Base-by-base conservation (phyloP, 2,329 filamentous ascomycete species). In the Aschersonia sp. region DNA sequence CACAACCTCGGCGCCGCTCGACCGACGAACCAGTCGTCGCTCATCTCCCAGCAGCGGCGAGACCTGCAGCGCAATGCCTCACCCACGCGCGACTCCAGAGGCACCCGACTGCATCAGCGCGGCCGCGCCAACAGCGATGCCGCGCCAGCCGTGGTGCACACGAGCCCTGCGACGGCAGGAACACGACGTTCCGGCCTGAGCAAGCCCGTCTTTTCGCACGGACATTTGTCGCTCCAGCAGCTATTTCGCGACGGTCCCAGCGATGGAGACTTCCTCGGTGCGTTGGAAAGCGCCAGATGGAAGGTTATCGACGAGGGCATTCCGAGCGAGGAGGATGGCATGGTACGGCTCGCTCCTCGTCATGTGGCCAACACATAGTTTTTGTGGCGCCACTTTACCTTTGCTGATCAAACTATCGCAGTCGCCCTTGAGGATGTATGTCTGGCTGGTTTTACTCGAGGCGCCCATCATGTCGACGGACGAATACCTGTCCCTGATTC, bases 391-490 rank as follows among this genome's bases (percentile, higher is more conserved):
- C 22, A 22, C 22, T 22, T 22, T 22, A 22, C 22, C 22, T 22
- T 22, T 22, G 22, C 22, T 22, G 22, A 22, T 22, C 22, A 22
- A 22, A 22, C 22, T 37, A 12, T 8, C 12, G 35, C 45, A 95
- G 90, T 98, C 92, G 22, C 83, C 88, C 43, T 72, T 92, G 52
- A 83, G 92, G 58, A 94, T 97, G 62, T 97, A 98, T 64, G 79
- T 94, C 54, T 98, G 92, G 92, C 77, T 97, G 41, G 86, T 95
- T 55, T 78, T 98, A 10, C 83, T 98, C 56, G 86, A 95, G 60
- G 83, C 89, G 33, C 82, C 87, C 6, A 80, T 94, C 42, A 71
- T 96, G 53, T 76, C 82, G 43, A 95, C 92, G 50, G 86, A 95
- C 57, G 76, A 83, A 51, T 98, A 98, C 63, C 84, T 97, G 54